A percentile compares a stretch with the other conserved stretches of the same genome.
Conservation (phyloP, 1,139 yeast species). For the Sugiyamaella pinicola region DNA sequence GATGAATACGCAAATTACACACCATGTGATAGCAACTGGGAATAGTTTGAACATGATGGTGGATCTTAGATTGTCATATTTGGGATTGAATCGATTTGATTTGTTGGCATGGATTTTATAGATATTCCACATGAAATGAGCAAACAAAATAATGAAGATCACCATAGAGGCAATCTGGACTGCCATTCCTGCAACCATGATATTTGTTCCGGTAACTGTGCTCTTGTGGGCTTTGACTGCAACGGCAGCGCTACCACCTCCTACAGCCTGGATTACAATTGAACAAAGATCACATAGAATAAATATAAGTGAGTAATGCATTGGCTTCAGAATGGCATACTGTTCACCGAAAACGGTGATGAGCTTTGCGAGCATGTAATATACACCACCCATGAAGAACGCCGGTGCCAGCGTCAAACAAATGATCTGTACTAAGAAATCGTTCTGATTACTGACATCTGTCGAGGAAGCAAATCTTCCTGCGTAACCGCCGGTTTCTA, state of each 20-base stretch:
- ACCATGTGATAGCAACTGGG: constrained; percentile 42
- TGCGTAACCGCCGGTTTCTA: constrained; percentile 72
- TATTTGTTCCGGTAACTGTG: constrained; percentile 61
- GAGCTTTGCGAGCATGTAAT: constrained; percentile 72
- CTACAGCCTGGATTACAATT: constrained; percentile 74
- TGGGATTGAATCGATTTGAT: constrained; percentile 46
- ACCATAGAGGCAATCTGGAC: constrained; percentile 78
- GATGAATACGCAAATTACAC: constrained; percentile 62
- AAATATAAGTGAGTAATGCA: constrained; percentile 72
- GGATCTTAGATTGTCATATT: constrained; percentile 48
- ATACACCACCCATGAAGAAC: constrained; percentile 85
- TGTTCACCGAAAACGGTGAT: constrained; percentile 68
- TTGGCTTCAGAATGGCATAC: constrained; percentile 66
- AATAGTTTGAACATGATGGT: constrained; percentile 43
- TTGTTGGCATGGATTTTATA: constrained; percentile 37
- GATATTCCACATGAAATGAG: constrained; percentile 54
- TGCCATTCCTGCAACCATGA: constrained; percentile 82
- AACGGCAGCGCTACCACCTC: constrained; percentile 64
- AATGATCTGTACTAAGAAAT: constrained; percentile 66
- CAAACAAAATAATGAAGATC: constrained; percentile 60
- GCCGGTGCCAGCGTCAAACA: constrained; percentile 83
- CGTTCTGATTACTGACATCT: constrained; percentile 45
- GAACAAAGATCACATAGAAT: constrained; percentile 69
- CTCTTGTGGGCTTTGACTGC: constrained; percentile 36
- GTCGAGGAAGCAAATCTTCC: constrained; percentile 58